A percentile compares a stretch with the other conserved stretches of the same genome.
Conservation (phyloP, 108 stramenopile species). For the Aurantiochytrium sp. region DNA sequence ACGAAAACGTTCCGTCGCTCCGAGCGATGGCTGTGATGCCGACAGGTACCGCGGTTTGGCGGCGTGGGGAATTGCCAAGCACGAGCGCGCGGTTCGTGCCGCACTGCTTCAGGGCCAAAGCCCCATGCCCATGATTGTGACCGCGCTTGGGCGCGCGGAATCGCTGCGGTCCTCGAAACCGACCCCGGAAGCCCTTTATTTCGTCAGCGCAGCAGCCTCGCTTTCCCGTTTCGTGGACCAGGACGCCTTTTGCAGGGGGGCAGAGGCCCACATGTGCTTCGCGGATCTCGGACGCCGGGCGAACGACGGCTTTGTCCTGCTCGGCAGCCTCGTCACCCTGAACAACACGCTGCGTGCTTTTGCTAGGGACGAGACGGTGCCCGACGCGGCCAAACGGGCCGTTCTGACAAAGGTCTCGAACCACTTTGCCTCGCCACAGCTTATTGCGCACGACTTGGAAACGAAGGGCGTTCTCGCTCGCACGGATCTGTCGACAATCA, state of each 20-base stretch:
- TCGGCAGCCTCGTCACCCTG: background rate
- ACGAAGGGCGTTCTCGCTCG: constrained; percentile 4
- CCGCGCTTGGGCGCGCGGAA: background rate
- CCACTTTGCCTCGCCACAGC: background rate
- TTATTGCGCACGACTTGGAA: background rate
- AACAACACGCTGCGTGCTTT: background rate
- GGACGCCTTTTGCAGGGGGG: background rate
- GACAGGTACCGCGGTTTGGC: background rate
- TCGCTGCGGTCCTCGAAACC: background rate
- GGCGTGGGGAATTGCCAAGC: background rate
- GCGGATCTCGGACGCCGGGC: background rate
- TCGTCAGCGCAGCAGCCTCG: background rate
- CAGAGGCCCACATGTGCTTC: background rate
- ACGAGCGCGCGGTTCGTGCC: background rate
- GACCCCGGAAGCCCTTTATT: background rate
- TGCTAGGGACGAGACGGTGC: too few species aligned
- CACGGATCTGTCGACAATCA: background rate
- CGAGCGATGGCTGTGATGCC: background rate
- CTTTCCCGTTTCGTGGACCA: background rate
- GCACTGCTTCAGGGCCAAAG: background rate
- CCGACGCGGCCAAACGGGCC: background rate
- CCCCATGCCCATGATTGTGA: background rate
- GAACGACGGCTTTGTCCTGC: background rate
- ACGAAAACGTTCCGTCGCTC: background rate
- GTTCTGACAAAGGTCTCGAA: background rate